A percentile compares a stretch with the other conserved stretches of the same genome.
Evolutionary conservation across 768 basidiomycete genomes (phyloP).

Genomic region (Coprinopsis sp.): DNA sequence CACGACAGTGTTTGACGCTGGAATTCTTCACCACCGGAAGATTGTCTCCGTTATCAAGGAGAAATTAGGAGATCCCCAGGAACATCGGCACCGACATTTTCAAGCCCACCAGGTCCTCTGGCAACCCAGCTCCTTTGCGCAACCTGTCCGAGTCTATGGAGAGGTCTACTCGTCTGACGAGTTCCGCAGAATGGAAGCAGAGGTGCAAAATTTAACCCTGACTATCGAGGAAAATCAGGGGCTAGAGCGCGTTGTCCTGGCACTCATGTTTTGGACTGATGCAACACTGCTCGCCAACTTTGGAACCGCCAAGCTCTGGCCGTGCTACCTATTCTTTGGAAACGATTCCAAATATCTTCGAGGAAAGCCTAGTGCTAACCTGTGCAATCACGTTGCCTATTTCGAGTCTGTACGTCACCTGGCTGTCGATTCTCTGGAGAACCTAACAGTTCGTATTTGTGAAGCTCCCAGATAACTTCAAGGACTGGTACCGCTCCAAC

Average conservation of each 20-base stretch:
- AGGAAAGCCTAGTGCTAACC: conserved; percentile 7
- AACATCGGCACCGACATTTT: not conserved
- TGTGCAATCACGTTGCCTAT: conserved; percentile 17
- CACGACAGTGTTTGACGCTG: not conserved
- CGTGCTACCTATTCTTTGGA: conserved; percentile 16
- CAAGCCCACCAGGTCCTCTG: not conserved
- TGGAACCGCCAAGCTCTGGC: conserved; percentile 16
- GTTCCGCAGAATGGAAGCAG: not conserved
- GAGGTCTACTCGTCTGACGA: not conserved
- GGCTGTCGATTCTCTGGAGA: not conserved
- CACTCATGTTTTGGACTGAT: conserved; percentile 24
- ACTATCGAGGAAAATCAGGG: not conserved
- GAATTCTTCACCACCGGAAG: not conserved
- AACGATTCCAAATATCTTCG: conserved; percentile 17
- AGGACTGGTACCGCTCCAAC: not conserved
- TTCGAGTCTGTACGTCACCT: conserved; percentile 2
- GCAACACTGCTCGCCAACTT: conserved; percentile 14
- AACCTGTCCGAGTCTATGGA: not conserved
- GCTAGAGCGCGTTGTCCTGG: conserved; percentile 18
- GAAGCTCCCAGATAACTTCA: not conserved
- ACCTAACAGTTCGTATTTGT: not conserved
- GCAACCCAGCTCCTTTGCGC: not conserved
- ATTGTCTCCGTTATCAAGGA: not conserved
- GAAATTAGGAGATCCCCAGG: not conserved
- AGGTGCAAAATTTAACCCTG: not conserved